phyloP scores from a whole-genome alignment of 192 early-diverging fungal genomes.

The Backusella circina region DNA sequence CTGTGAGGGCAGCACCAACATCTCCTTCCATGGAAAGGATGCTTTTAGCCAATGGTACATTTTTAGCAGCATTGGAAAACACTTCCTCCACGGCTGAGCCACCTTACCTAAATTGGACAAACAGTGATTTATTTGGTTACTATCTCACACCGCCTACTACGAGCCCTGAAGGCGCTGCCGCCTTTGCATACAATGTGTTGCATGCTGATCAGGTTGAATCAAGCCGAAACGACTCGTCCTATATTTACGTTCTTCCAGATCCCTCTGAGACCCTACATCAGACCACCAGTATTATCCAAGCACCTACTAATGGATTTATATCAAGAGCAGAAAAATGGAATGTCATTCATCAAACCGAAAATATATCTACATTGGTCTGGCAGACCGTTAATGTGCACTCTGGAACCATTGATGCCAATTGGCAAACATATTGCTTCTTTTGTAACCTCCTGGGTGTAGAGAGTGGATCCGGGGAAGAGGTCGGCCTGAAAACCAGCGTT shows the following conservation, averaged over 20 bases:
- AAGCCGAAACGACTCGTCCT: neutral
- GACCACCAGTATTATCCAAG: neutral
- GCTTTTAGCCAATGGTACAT: neutral
- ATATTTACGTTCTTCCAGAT: neutral
- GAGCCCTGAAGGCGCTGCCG: neutral
- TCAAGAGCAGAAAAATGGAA: neutral
- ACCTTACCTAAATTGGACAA: slow-evolving; percentile 1
- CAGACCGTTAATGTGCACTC: neutral
- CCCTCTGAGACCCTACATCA: neutral
- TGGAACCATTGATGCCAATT: neutral
- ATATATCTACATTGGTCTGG: neutral
- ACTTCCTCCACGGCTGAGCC: neutral
- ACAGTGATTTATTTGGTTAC: neutral
- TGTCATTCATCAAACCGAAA: neutral
- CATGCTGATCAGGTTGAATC: neutral
- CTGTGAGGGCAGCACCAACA: neutral
- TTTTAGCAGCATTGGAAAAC: neutral
- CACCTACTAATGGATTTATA: neutral
- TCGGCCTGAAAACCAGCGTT: neutral
- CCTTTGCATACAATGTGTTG: neutral
- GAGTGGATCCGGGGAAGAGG: neutral
- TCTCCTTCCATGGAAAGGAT: neutral
- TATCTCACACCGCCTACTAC: neutral
- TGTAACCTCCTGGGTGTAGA: neutral
- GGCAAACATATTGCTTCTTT: neutral